Evolutionary conservation across 176 grass and related monocot species (phyloP), one percentile per base, ranked within the genome.

Genomic region (Chloris gayana): DNA sequence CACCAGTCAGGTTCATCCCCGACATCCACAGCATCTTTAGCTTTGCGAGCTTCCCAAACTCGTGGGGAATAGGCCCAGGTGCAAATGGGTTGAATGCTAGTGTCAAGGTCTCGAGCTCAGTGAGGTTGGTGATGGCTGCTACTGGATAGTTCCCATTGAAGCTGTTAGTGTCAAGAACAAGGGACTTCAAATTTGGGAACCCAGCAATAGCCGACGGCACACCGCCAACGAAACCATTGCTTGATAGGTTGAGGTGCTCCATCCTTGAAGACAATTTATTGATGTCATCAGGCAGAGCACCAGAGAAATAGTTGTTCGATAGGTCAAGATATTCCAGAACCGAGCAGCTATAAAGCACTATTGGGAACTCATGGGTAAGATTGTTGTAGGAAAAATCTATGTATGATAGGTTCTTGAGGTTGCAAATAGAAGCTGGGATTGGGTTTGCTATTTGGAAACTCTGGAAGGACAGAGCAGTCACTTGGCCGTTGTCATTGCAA

Each of bases 321-420:
- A 95, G 72, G 59, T 90, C 79, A 4, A 95, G 77, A 75, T 5
- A 81, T 26, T 33, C 17, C 3, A 92, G 31, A 1, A 49, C 54
- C 14, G 79, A 80, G 72, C 93, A 95, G 24, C n/a, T 42, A 12
- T 92, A 92, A 27, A 95, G 75, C 4, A 2, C 29, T 0, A 18
- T 35, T 1, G 89, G 89, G 53, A 95, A 95, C 8, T 30, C 9
- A 6, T 70, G 6, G 2, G 63, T 80, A 39, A 95, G 64, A 12
- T 88, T 42, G 79, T 95, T 95, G 75, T 58, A 9, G 12, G 53
- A 67, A 18, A 95, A 84, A n/a, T 95, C 82, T 27, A 92, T 45
- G n/a, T 1, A 4, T 0, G 54, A 69, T 1, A 92, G 53, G 51
- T 58, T 86, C 38, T 77, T 65, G 65, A 95, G 83, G 69, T 14